Base-by-base conservation (phyloP, 2,329 filamentous ascomycete species). In the Aureobasidium pullulans region DNA sequence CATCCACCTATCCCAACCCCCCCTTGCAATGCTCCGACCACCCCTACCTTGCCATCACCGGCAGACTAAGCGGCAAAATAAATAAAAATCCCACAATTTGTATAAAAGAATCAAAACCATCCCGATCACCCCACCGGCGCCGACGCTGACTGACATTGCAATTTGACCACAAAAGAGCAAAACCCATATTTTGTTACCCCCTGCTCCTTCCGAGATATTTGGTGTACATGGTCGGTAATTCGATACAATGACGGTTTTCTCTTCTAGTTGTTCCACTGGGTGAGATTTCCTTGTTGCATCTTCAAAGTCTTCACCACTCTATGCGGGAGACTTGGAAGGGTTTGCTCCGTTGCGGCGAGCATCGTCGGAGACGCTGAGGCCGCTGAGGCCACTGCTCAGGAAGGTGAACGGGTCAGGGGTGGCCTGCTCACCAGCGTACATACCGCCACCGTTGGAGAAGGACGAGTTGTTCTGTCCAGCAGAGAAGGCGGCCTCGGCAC, bases 401-500 rank as follows among this genome's bases (percentile, higher is more conserved):
- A 93, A 93, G 15, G 87, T 86, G 72, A 93, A 92, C 10, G 89
- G 88, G 66, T 92, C 89, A 66, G 79, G 86, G 69, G 89, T 86
- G 59, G 77, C 78, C 66, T 85, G 79, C 36, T 65, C 64, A 50
- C 64, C 64, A 53, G 65, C 66, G 60, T 67, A 66, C 57, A 63
- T 62, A 44, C 63, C 61, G 32, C 84, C 84, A 68, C 87, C 88
- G 75, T 89, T 90, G 43, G 87, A 85, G 36, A 72, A 75, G 31
- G 71, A 69, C 32, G 87, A 85, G 49, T 61, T 61, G 53, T 62
- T 62, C 31, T 61, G 59, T 16, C 88, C 89, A 62, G 86, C 87
- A 15, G 86, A 85, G 79, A 99, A 99, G 29, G 94, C 93, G 62
- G 91, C 91, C 77, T 97, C 93, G 15, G 93, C 90, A 63, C 92